Evolutionary conservation across 208 protist genomes (phyloP).

Genomic region (Naegleria fowleri): DNA sequence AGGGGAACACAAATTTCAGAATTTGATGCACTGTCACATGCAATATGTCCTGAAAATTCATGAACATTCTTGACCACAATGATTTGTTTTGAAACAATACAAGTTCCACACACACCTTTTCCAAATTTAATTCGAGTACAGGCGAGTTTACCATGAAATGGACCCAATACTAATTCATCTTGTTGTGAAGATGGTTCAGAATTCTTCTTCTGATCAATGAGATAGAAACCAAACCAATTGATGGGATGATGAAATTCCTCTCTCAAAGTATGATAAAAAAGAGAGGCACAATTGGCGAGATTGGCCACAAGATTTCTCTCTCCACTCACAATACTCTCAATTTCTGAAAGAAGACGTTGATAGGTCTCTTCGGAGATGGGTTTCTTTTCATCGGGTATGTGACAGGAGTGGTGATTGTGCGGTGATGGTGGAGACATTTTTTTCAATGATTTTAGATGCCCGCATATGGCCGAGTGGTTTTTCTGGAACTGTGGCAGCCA

Average conservation of each 20-base stretch:
- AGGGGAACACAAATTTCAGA: constrained; percentile 24
- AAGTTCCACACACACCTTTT: constrained; percentile 75
- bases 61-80: constrained; percentile 74
- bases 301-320: constrained; percentile 15
- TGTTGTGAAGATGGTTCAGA: not conserved
- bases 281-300: not conserved
- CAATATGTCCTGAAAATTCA: constrained; percentile 83
- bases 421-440: not conserved
- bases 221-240: constrained; percentile 30
- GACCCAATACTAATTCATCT: constrained; percentile 77
- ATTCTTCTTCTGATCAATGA: not conserved
- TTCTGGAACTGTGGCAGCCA: too few relatives aligned
- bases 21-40: constrained; percentile 34
- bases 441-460: too few relatives aligned
- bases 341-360: not conserved
- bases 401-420: not conserved
- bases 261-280: not conserved
- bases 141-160: constrained; percentile 82
- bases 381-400: not conserved
- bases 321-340: not conserved
- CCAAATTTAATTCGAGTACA: constrained; percentile 74
- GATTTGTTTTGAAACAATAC: constrained; percentile 49
- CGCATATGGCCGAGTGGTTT: too few relatives aligned
- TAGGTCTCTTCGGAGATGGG: not conserved
- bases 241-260: not conserved